Evolutionary conservation across 2,329 filamentous ascomycete genomes (phyloP).

Genomic region (Podosphaera fusca): DNA sequence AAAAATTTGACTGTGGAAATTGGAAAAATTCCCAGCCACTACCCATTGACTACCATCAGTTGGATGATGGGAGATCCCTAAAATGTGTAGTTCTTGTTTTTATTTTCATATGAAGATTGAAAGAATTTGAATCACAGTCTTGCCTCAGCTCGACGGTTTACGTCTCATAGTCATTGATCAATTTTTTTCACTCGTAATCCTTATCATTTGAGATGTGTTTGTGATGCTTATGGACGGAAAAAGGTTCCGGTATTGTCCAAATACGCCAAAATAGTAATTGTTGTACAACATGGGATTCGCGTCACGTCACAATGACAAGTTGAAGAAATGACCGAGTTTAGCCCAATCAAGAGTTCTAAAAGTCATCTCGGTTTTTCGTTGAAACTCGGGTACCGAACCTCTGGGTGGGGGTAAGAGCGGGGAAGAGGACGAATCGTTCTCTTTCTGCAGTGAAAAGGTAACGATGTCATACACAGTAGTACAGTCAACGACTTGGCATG

Average conservation of each 20-base stretch:
- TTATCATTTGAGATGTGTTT: neutral
- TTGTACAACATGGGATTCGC: neutral
- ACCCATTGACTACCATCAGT: neutral
- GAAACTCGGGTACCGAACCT: neutral
- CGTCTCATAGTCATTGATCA: neutral
- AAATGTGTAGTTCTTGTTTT: too few relatives aligned
- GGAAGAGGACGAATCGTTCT: neutral
- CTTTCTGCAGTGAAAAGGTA: neutral
- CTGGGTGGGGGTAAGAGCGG: neutral
- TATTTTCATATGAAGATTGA: too few relatives aligned
- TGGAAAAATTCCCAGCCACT: neutral
- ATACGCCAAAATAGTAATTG: neutral
- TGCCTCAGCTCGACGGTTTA: too few relatives aligned
- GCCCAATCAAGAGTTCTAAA: neutral
- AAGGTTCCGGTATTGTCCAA: neutral
- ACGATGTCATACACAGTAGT: neutral
- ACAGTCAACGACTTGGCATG: neutral
- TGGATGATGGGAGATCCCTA: neutral
- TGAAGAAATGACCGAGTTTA: neutral
- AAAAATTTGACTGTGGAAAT: neutral
- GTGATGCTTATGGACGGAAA: neutral
- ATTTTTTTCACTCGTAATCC: neutral
- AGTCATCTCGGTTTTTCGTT: neutral
- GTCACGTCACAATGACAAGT: neutral
- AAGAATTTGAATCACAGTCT: too few relatives aligned